Percentiles rank a stretch among this genome's conserved stretches.
These are phyloP conservation scores for Astrephomene gubernaculifera DNA, from an alignment of 139 green algal species.

Conservation along the genomic window DNA sequence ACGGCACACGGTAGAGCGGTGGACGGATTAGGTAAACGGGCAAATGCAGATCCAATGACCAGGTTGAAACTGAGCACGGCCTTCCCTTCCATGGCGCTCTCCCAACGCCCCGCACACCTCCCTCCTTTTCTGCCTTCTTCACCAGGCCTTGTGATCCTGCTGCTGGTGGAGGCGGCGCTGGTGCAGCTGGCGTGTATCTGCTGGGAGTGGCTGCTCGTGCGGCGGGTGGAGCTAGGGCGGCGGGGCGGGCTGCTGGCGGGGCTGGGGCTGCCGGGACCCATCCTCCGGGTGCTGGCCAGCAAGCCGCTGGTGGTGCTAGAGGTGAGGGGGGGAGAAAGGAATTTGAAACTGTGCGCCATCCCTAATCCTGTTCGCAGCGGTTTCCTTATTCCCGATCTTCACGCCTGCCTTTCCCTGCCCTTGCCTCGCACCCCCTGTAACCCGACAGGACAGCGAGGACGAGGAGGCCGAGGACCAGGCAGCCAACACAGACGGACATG, in stretches of 20 bases:
- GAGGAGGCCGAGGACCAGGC: neutral
- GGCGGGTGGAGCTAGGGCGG: slow-evolving; percentile 8
- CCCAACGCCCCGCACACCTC: neutral
- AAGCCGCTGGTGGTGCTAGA: neutral
- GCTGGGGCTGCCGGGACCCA: slow-evolving; percentile 29
- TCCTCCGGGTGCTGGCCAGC: slow-evolving; percentile 19
- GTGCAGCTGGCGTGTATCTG: neutral
- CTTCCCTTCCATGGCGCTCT: too few species aligned
- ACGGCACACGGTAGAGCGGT: too few species aligned
- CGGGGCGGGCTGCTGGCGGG: neutral
- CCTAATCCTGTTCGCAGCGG: too few species aligned
- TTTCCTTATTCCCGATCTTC: too few species aligned
- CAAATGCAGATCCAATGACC: too few species aligned
- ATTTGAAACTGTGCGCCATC: too few species aligned
- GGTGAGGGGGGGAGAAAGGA: too few species aligned
- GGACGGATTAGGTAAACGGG: too few species aligned
- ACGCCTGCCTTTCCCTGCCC: too few species aligned
- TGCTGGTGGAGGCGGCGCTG: slow-evolving; percentile 22
- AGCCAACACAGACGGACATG: too few species aligned
- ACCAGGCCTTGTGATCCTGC: slow-evolving; percentile 3
- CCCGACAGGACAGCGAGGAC: neutral
- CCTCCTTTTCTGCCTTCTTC: neutral
- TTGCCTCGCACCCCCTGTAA: too few species aligned
- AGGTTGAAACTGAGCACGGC: too few species aligned
- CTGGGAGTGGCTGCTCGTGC: slow-evolving; percentile 16